Evolutionary conservation across 129 eudicot genomes (phyloP).

Genomic region (Glebionis coronaria): DNA sequence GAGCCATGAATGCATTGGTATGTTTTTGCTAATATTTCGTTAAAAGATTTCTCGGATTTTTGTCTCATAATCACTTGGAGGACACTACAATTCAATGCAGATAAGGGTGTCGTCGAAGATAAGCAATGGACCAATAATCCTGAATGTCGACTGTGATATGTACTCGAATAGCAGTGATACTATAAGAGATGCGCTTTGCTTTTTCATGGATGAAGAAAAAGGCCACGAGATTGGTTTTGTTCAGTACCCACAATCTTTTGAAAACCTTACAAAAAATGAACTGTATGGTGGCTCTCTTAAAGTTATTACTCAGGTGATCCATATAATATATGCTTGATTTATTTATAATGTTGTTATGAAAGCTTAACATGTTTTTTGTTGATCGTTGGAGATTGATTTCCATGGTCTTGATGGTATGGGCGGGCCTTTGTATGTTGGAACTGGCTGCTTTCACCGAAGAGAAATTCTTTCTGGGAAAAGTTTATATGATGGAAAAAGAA

Average conservation of each 20-base stretch:
- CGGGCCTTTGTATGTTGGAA: constrained; percentile 77
- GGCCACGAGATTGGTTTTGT: constrained; percentile 81
- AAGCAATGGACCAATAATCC: constrained; percentile 76
- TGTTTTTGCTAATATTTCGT: not conserved
- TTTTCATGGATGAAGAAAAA: constrained; percentile 76
- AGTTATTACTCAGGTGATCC: too few species aligned
- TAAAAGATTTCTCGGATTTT: not conserved
- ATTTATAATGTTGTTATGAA: not conserved
- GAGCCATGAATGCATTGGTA: constrained; percentile 98
- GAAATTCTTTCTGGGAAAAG: constrained; percentile 59
- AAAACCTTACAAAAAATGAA: constrained; percentile 68
- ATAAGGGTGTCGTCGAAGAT: constrained; percentile 81
- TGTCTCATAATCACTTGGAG: not conserved
- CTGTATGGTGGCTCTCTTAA: constrained; percentile 47
- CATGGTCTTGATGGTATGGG: constrained; percentile 75
- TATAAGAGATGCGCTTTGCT: constrained; percentile 79
- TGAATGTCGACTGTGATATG: constrained; percentile 94
- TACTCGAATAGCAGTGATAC: constrained; percentile 69
- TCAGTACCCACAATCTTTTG: constrained; percentile 74
- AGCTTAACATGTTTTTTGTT: not conserved
- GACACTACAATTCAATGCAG: constrained; percentile 36
- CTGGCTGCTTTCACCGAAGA: constrained; percentile 90
- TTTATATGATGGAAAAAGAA: constrained; percentile 27
- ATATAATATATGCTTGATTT: not conserved
- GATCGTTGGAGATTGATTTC: constrained; percentile 57